Conservation (phyloP, 352 stramenopile genomes). For the Globisporangium spiculum region DNA sequence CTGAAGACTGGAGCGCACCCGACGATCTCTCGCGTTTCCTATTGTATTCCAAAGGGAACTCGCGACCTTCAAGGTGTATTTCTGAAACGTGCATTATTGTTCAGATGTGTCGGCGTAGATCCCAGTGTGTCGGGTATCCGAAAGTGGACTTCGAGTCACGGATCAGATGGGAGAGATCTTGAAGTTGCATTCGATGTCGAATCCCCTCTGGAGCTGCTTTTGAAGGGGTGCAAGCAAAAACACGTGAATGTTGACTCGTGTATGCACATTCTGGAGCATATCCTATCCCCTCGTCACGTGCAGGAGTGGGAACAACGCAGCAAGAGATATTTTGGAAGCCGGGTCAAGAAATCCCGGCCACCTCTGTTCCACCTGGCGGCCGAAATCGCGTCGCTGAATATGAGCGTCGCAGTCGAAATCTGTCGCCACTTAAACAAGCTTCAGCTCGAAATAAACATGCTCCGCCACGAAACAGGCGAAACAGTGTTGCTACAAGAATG, state of each 20-base stretch:
- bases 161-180: not conserved
- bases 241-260: constrained; percentile 9
- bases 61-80: constrained; percentile 29
- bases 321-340: not conserved
- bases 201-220: constrained; percentile 23
- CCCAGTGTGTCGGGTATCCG: constrained; percentile 9
- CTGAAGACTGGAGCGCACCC: constrained; percentile 27
- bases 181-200: constrained; percentile 24
- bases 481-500: constrained; percentile 56
- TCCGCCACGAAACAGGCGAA: constrained; percentile 35
- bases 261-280: constrained; percentile 18
- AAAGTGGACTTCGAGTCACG: not conserved
- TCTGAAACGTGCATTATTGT: constrained; percentile 25
- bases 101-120: constrained; percentile 1
- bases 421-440: constrained; percentile 38
- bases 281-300: not conserved
- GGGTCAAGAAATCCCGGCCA: constrained; percentile 24
- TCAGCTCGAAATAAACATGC: constrained; percentile 49
- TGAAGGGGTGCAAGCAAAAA: constrained; percentile 20
- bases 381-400: constrained; percentile 37
- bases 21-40: constrained; percentile 25
- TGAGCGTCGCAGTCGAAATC: constrained; percentile 51
- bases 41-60: constrained; percentile 14
- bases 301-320: not conserved
- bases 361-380: constrained; percentile 51